These are phyloP conservation scores for Isoetes taiwanensis DNA, from an alignment of 75 land plant genomes.

Conservation along the genomic window DNA sequence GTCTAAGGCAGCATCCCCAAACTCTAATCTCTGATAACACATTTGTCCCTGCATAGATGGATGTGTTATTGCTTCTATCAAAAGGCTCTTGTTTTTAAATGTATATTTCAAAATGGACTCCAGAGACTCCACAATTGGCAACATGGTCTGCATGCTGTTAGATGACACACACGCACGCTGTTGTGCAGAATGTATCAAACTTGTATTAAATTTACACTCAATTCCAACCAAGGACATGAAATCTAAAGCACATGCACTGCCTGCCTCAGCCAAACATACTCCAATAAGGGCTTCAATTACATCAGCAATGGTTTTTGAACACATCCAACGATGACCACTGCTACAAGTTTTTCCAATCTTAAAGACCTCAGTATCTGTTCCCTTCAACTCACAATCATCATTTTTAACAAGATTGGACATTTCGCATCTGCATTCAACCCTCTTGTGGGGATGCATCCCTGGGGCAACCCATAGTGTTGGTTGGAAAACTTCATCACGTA, in stretches of 20 bases:
- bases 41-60: slow-evolving; percentile 43
- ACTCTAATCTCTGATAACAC: slow-evolving; percentile 94
- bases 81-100: slow-evolving; percentile 49
- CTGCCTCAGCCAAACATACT: slow-evolving; percentile 59
- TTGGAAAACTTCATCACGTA: slow-evolving; percentile 74
- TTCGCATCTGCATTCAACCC: slow-evolving; percentile 47
- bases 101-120: slow-evolving; percentile 55
- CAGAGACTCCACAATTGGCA: slow-evolving; percentile 22
- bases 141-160: slow-evolving; percentile 24
- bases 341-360: slow-evolving; percentile 60
- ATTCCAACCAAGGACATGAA: slow-evolving; percentile 80
- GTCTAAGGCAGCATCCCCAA: slow-evolving; percentile 86
- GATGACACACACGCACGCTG: slow-evolving; percentile 22
- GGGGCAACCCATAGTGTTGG: slow-evolving; percentile 85
- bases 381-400: background rate
- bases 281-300: slow-evolving; percentile 90
- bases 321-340: slow-evolving; percentile 84
- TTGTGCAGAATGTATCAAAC: slow-evolving; percentile 29
- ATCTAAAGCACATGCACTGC: slow-evolving; percentile 37
- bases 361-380: background rate
- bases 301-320: slow-evolving; percentile 90
- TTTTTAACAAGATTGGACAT: slow-evolving; percentile 11
- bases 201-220: slow-evolving; percentile 31
- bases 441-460: slow-evolving; percentile 44
- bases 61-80: slow-evolving; percentile 87